Percentiles rank a stretch among this genome's conserved stretches.
phyloP scores from a whole-genome alignment of 2,329 filamentous ascomycete genomes.

The Aspergillus versicolor region DNA sequence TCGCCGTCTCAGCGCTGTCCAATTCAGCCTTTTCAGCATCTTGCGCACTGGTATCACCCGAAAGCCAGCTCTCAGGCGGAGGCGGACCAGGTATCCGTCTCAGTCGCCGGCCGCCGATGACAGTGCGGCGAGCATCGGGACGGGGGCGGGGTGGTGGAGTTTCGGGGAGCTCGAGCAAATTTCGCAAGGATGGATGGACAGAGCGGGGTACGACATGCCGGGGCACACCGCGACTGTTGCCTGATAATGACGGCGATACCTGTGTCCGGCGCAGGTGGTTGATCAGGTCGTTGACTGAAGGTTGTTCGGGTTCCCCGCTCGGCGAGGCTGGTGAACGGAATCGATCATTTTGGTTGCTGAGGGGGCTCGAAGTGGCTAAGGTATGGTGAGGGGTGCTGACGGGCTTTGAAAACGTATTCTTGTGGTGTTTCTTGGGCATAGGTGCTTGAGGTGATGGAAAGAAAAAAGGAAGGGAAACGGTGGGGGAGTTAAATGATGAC shows the following conservation, averaged over 20 bases:
- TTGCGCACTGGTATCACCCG: slow-evolving; percentile 16
- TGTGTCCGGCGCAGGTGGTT: slow-evolving; percentile 47
- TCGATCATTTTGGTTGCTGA: slow-evolving; percentile 27
- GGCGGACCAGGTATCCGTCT: slow-evolving; percentile 46
- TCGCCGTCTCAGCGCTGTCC: slow-evolving; percentile 18
- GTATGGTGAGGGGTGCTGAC: slow-evolving; percentile 41
- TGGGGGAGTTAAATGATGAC: neutral
- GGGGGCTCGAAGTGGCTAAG: slow-evolving; percentile 30
- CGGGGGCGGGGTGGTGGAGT: slow-evolving; percentile 44
- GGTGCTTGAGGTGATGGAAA: slow-evolving; percentile 14
- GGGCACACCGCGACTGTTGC: slow-evolving; percentile 18
- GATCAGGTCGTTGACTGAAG: slow-evolving; percentile 50
- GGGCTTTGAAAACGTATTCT: slow-evolving; percentile 40
- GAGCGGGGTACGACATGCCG: slow-evolving; percentile 33
- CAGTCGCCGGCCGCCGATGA: slow-evolving; percentile 32
- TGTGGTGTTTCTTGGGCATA: slow-evolving; percentile 52
- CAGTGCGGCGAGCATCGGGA: slow-evolving; percentile 29
- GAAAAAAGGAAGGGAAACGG: slow-evolving; percentile 11
- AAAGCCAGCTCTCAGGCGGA: slow-evolving; percentile 47
- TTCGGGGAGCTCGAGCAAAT: slow-evolving; percentile 45
- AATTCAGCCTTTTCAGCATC: slow-evolving; percentile 9
- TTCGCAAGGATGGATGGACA: slow-evolving; percentile 47
- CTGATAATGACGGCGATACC: slow-evolving; percentile 21
- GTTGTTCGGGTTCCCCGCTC: slow-evolving; percentile 18
- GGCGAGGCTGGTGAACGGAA: slow-evolving; percentile 22